Conservation (phyloP, 495 filamentous ascomycete genomes). For the Daldinia bambusicola region DNA sequence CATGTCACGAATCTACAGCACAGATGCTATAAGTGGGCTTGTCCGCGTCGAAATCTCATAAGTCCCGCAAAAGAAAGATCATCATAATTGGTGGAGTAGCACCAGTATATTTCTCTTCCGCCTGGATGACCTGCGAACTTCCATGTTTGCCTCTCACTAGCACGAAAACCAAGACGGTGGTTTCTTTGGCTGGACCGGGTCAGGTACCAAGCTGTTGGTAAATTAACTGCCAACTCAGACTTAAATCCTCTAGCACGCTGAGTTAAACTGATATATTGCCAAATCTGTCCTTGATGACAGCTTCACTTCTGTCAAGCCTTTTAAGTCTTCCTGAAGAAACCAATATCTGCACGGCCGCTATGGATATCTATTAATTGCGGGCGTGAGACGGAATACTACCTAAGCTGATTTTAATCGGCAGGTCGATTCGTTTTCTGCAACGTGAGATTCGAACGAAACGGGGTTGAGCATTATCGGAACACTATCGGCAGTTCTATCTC, state of each 20-base stretch:
- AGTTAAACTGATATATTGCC: constrained; percentile 13
- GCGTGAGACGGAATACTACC: constrained; percentile 23
- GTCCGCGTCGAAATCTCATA: constrained; percentile 4
- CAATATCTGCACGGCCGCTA: background rate
- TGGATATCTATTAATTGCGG: constrained; percentile 13
- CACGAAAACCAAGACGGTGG: constrained; percentile 26
- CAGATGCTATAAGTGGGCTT: constrained; percentile 5
- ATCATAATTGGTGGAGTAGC: constrained; percentile 24
- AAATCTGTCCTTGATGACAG: constrained; percentile 27
- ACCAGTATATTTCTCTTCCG: constrained; percentile 16
- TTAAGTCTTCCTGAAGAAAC: background rate
- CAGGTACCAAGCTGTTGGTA: constrained; percentile 35
- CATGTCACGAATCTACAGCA: constrained; percentile 6
- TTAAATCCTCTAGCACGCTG: constrained; percentile 18
- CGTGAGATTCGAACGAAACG: constrained; percentile 33
- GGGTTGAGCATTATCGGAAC: constrained; percentile 43
- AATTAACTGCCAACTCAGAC: constrained; percentile 31
- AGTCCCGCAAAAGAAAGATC: background rate
- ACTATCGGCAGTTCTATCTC: constrained; percentile 37
- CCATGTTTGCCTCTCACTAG: constrained; percentile 38
- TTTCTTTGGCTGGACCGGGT: constrained; percentile 28
- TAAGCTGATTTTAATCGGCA: constrained; percentile 18
- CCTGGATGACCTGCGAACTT: constrained; percentile 25
- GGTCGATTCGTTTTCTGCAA: constrained; percentile 32
- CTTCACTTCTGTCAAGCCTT: constrained; percentile 17